Conservation (phyloP, 2,329 filamentous ascomycete genomes). For the Neurospora sp. region DNA sequence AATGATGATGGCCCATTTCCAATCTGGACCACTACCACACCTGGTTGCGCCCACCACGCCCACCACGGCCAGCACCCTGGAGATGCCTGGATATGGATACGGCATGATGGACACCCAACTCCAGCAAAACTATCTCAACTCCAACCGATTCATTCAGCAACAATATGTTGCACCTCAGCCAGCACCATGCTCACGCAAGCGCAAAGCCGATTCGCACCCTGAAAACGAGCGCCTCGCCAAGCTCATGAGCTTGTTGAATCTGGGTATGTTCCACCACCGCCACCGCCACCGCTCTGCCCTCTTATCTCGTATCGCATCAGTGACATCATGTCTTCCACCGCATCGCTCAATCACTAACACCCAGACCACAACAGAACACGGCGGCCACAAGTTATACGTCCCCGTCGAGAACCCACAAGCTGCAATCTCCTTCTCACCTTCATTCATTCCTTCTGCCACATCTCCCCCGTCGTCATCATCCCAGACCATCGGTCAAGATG, state of each 20-base stretch:
- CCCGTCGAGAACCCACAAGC: slow-evolving; percentile 44
- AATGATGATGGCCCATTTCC: slow-evolving; percentile 9
- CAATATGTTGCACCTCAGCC: neutral
- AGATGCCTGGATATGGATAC: slow-evolving; percentile 12
- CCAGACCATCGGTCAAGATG: slow-evolving; percentile 29
- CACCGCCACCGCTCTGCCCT: slow-evolving; percentile 2
- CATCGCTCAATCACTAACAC: slow-evolving; percentile 17
- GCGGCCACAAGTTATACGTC: slow-evolving; percentile 55
- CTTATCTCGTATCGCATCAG: slow-evolving; percentile 8
- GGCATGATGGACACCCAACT: slow-evolving; percentile 3
- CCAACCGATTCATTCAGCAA: neutral
- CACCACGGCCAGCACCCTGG: slow-evolving; percentile 4
- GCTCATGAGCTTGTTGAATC: slow-evolving; percentile 68
- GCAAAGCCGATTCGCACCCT: slow-evolving; percentile 48
- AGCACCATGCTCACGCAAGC: slow-evolving; percentile 33
- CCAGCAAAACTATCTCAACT: slow-evolving; percentile 3
- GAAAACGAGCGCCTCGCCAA: slow-evolving; percentile 68
- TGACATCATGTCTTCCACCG: slow-evolving; percentile 6
- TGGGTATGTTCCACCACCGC: slow-evolving; percentile 48
- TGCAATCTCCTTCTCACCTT: slow-evolving; percentile 12
- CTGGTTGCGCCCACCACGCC: slow-evolving; percentile 1
- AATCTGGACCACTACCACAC: slow-evolving; percentile 4
- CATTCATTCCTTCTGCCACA: slow-evolving; percentile 7
- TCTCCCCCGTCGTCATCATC: slow-evolving; percentile 11
- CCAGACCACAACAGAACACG: slow-evolving; percentile 38